These are phyloP conservation scores for Ilyonectria destructans DNA, from an alignment of 2,329 filamentous ascomycete genomes.

Conservation along the genomic window DNA sequence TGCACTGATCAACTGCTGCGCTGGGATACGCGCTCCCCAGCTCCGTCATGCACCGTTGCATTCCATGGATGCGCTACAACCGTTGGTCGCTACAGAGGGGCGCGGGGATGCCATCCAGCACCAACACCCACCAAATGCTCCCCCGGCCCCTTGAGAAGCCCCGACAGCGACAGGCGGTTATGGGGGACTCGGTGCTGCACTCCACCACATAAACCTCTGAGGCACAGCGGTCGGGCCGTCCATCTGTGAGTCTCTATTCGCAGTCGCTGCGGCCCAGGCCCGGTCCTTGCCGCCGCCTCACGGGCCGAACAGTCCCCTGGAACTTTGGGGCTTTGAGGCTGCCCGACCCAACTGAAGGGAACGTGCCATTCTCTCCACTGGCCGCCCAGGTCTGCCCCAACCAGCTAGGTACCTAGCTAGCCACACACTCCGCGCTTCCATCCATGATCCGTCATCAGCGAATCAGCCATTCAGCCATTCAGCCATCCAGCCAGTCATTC, in stretches of 20 bases:
- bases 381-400: background rate
- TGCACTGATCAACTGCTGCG: conserved; percentile 12
- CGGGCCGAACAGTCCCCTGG: conserved; percentile 8
- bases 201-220: background rate
- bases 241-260: background rate
- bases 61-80: background rate
- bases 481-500: background rate
- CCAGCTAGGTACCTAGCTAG: background rate
- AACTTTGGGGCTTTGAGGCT: background rate
- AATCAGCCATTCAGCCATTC: background rate
- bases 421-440: background rate
- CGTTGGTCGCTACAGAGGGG: background rate
- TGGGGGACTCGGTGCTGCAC: background rate
- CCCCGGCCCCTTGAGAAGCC: background rate
- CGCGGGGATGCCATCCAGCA: background rate
- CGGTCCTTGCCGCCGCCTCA: background rate
- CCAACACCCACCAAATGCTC: background rate
- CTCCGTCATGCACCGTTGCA: background rate
- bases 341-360: conserved; percentile 1
- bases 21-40: background rate
- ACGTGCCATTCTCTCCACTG: conserved; percentile 10
- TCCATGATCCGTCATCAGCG: background rate
- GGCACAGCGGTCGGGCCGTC: background rate
- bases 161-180: background rate
- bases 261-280: background rate